These are phyloP conservation scores for Westerdykella aurantiaca DNA, from an alignment of 2,329 filamentous ascomycete genomes.

Conservation along the genomic window DNA sequence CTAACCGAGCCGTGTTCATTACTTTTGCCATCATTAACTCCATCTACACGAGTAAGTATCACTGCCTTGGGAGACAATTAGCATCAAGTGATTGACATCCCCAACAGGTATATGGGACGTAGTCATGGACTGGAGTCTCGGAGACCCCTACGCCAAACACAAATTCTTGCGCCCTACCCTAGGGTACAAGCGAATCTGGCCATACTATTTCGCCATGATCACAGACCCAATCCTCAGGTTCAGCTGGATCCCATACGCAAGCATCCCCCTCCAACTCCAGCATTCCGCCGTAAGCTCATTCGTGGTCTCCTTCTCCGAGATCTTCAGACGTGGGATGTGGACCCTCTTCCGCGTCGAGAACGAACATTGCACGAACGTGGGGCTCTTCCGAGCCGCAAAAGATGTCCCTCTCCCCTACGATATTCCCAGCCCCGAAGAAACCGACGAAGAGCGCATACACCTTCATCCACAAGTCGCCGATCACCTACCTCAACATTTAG, in stretches of 20 bases:
- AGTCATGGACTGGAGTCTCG: conserved; percentile 92
- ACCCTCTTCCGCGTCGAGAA: conserved; percentile 87
- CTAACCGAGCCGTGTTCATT: conserved; percentile 64
- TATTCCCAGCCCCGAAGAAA: conserved; percentile 23
- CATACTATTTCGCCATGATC: conserved; percentile 77
- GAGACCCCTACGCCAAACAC: conserved; percentile 65
- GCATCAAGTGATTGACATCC: neutral
- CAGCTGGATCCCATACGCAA: conserved; percentile 86
- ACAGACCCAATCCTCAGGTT: conserved; percentile 77
- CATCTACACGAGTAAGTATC: conserved; percentile 63
- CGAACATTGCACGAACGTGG: conserved; percentile 73
- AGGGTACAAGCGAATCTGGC: conserved; percentile 66
- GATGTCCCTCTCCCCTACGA: conserved; percentile 83
- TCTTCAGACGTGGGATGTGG: conserved; percentile 77
- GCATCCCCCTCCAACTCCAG: conserved; percentile 69
- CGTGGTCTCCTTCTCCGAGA: conserved; percentile 66
- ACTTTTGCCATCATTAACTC: conserved; percentile 69
- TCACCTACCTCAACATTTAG: conserved; percentile 38
- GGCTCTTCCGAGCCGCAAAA: conserved; percentile 79
- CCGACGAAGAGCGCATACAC: conserved; percentile 28
- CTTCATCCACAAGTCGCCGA: conserved; percentile 2
- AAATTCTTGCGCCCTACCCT: conserved; percentile 60
- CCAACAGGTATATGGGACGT: conserved; percentile 76
- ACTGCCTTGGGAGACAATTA: conserved; percentile 59
- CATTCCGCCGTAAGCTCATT: conserved; percentile 77